These are phyloP conservation scores for Lactuca sativa DNA, from an alignment of 129 eudicot species.

Conservation along the genomic window DNA sequence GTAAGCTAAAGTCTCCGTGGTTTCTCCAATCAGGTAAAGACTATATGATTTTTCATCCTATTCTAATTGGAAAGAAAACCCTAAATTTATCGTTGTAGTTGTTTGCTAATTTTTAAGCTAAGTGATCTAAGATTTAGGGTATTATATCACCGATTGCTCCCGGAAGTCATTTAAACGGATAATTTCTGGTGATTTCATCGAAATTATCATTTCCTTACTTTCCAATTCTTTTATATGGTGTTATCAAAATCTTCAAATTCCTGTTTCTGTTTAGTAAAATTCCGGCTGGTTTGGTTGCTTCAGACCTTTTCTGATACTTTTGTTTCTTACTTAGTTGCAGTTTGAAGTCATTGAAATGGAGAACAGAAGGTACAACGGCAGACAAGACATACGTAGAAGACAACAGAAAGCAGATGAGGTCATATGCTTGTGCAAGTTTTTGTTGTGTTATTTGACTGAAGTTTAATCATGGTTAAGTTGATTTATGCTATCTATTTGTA, in stretches of 20 bases:
- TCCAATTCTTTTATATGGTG: neutral
- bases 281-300: neutral
- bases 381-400: slow-evolving; percentile 46
- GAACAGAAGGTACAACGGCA: slow-evolving; percentile 49
- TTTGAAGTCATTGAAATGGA: slow-evolving; percentile 51
- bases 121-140: neutral
- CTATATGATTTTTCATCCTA: slow-evolving; percentile 7
- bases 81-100: slow-evolving; percentile 5
- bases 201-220: neutral
- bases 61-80: neutral
- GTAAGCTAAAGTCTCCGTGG: slow-evolving; percentile 25
- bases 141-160: neutral
- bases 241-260: neutral
- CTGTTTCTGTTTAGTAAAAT: neutral
- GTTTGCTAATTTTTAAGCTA: neutral
- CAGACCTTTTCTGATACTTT: slow-evolving; percentile 2
- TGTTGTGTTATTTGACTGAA: slow-evolving; percentile 5
- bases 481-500: neutral
- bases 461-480: neutral
- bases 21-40: slow-evolving; percentile 20
- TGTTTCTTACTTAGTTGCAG: slow-evolving; percentile 16
- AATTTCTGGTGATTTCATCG: neutral
- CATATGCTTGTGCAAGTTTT: slow-evolving; percentile 15
- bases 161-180: neutral
- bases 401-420: slow-evolving; percentile 48